A percentile compares a stretch with the other conserved stretches of the same genome.
phyloP scores from a whole-genome alignment of 75 land plant genomes.

The Cryptomeria japonica region DNA sequence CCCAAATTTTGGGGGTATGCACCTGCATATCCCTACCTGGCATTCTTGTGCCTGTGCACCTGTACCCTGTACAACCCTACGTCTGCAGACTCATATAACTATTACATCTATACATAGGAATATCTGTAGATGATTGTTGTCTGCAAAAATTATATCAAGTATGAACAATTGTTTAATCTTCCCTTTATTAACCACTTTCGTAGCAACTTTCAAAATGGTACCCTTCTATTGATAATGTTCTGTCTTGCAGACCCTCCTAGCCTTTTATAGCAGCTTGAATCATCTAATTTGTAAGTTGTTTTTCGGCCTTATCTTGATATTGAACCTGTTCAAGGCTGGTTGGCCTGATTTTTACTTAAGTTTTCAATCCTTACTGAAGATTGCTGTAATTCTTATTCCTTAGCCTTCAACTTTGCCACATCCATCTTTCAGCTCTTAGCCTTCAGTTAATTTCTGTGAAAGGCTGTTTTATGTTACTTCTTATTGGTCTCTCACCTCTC shows the following conservation, averaged over 20 bases:
- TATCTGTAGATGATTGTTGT: not conserved
- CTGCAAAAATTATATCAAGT: not conserved
- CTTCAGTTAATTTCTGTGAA: not conserved
- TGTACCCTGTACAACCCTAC: no score
- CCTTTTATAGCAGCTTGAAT: not conserved
- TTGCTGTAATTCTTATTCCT: not conserved
- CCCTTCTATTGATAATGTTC: not conserved
- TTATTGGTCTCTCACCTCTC: not conserved
- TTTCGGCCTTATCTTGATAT: not conserved
- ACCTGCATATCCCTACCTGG: no score
- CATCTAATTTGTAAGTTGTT: not conserved
- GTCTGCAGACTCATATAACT: no score
- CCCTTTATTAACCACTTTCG: not conserved
- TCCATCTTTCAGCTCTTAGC: not conserved
- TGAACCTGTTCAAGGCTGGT: not conserved
- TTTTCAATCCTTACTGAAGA: not conserved
- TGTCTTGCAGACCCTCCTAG: not conserved
- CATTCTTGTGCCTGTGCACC: no score
- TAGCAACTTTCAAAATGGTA: not conserved
- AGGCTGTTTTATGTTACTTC: not conserved
- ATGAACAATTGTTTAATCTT: not conserved
- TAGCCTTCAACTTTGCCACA: not conserved
- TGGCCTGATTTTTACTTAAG: not conserved
- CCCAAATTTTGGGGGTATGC: no score
- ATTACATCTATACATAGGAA: no score